Conservation (phyloP, 78 protist genomes). For the Dictyostelium discoideum region DNA sequence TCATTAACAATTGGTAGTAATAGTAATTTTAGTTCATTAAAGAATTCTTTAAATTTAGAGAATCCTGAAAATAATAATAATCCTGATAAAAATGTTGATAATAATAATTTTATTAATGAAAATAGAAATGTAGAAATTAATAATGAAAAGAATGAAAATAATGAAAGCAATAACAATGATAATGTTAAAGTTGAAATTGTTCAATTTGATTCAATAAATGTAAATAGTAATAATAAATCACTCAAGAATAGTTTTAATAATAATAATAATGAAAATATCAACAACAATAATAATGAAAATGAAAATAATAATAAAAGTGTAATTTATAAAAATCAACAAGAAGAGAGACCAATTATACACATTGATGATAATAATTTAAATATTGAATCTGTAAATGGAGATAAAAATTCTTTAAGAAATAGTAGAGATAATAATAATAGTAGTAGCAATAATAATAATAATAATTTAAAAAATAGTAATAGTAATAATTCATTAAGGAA, state of each 20-base stretch:
- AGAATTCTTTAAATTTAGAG: background rate
- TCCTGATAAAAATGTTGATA: background rate
- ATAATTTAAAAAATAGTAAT: background rate
- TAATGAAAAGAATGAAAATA: background rate
- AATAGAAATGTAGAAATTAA: background rate
- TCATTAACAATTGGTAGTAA: slow-evolving; percentile 2
- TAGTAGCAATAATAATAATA: background rate
- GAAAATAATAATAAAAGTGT: background rate
- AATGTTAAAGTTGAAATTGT: background rate
- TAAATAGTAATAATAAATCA: background rate
- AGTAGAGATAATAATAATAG: background rate
- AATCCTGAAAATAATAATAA: background rate
- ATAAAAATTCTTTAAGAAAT: background rate
- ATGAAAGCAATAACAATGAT: background rate
- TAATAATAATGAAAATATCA: background rate
- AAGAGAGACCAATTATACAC: background rate
- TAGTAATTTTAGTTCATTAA: slow-evolving; percentile 3
- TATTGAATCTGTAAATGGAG: background rate
- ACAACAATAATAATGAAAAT: background rate
- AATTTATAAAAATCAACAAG: no score
- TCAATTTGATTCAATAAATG: background rate
- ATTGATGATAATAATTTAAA: background rate
- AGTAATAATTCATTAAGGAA: background rate
- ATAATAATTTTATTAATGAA: background rate
- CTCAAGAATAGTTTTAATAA: background rate